Percentiles rank a stretch among this genome's conserved stretches.
Evolutionary conservation across 768 basidiomycete species (phyloP).

Genomic region (Lyophyllum shimeji): DNA sequence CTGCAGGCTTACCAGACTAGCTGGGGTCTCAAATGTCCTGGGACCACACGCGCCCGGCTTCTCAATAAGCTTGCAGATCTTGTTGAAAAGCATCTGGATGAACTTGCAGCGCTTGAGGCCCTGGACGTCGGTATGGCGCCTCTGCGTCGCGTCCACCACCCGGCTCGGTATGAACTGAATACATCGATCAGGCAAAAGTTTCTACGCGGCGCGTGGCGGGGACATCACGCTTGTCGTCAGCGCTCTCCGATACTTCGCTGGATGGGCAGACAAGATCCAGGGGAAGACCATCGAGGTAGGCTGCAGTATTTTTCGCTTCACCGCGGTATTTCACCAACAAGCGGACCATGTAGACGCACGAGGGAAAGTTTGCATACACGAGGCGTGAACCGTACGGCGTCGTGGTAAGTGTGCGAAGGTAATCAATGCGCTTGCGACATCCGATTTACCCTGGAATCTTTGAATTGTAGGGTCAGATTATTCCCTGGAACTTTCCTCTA

Average conservation of each 20-base stretch:
- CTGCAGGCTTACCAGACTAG: constrained; percentile 15
- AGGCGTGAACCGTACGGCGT: constrained; percentile 61
- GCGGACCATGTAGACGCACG: constrained; percentile 28
- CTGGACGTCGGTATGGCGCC: constrained; percentile 38
- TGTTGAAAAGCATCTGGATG: constrained; percentile 45
- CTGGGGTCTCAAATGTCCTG: constrained; percentile 51
- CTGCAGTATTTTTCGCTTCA: not conserved
- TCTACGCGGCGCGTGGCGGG: constrained; percentile 17
- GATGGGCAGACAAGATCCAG: constrained; percentile 58
- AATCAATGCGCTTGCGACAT: too few relatives aligned
- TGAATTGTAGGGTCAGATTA: constrained; percentile 8
- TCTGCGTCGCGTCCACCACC: not conserved
- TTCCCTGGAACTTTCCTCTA: constrained; percentile 69
- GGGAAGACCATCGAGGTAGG: constrained; percentile 49
- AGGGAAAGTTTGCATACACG: constrained; percentile 56
- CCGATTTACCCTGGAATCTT: too few relatives aligned
- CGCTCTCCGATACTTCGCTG: constrained; percentile 53
- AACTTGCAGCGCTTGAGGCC: constrained; percentile 51
- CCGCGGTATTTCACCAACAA: not conserved
- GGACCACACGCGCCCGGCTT: constrained; percentile 35
- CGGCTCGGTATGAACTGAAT: not conserved
- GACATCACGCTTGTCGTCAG: constrained; percentile 30
- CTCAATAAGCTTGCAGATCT: constrained; percentile 52
- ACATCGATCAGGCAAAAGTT: constrained; percentile 29
- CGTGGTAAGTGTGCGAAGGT: constrained; percentile 23